Conservation (phyloP, 805 yeast species). For the Wickerhamomyces queroliae region DNA sequence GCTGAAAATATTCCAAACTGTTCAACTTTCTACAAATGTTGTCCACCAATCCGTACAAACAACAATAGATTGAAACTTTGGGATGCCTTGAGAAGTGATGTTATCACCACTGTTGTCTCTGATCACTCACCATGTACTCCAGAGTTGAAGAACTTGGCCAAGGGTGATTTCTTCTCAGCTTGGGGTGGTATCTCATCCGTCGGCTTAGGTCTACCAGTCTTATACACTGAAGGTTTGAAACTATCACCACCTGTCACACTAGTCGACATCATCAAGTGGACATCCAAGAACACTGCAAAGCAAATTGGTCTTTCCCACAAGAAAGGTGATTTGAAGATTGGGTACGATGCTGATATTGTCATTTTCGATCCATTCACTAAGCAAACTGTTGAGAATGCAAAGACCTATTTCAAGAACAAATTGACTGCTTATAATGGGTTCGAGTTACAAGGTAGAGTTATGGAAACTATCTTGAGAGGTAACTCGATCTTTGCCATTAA, state of each 20-base stretch:
- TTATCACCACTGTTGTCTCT: constrained; percentile 81
- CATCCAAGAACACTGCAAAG: constrained; percentile 74
- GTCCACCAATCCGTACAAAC: constrained; percentile 87
- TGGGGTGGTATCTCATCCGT: constrained; percentile 98
- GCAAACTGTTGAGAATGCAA: constrained; percentile 45
- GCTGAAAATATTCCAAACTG: constrained; percentile 77
- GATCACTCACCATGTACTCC: constrained; percentile 98
- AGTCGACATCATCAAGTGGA: constrained; percentile 71
- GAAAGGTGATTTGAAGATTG: constrained; percentile 70
- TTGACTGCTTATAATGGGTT: constrained; percentile 81
- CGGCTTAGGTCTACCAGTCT: constrained; percentile 80
- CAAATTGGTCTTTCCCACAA: constrained; percentile 72
- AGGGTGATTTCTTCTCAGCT: constrained; percentile 85
- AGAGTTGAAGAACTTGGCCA: constrained; percentile 70
- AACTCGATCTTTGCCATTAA: constrained; percentile 51
- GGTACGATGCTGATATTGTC: constrained; percentile 85
- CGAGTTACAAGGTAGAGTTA: constrained; percentile 63
- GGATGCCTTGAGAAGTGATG: constrained; percentile 62
- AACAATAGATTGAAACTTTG: constrained; percentile 69
- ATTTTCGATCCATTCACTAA: constrained; percentile 62
- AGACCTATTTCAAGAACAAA: constrained; percentile 76
- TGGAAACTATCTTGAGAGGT: constrained; percentile 80
- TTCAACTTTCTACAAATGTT: constrained; percentile 84
- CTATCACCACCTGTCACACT: constrained; percentile 45
- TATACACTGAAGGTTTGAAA: constrained; percentile 68